Percentiles rank a stretch among this genome's conserved stretches.
Evolutionary conservation across 805 yeast genomes (phyloP).

Genomic region (Henningerozyma blattae): DNA sequence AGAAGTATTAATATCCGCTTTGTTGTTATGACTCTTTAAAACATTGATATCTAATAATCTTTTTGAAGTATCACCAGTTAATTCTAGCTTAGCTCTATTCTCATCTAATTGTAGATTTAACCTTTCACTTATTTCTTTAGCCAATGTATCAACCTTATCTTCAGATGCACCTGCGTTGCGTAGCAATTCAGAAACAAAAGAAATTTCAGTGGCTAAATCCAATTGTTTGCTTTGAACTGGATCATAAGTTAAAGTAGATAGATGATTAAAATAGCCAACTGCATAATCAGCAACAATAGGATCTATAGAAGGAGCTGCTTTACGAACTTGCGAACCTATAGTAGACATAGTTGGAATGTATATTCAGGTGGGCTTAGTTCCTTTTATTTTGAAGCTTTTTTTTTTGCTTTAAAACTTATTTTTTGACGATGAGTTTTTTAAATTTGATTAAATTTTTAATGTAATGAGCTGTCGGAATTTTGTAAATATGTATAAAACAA

Average conservation of each 20-base stretch:
- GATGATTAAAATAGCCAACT: conserved; percentile 77
- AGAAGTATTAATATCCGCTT: conserved; percentile 64
- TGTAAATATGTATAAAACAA: too few relatives aligned
- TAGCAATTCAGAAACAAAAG: conserved; percentile 53
- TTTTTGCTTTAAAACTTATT: neutral
- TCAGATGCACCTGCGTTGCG: conserved; percentile 73
- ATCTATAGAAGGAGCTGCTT: conserved; percentile 78
- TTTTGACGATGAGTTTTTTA: neutral
- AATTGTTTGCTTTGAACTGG: conserved; percentile 68
- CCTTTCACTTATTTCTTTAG: conserved; percentile 33
- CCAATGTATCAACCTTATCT: conserved; percentile 40
- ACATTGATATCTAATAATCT: conserved; percentile 72
- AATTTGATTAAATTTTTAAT: neutral
- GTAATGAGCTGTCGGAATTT: neutral
- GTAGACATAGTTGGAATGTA: too few relatives aligned
- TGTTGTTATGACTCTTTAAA: conserved; percentile 45
- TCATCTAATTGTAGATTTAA: conserved; percentile 44
- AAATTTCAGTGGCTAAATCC: conserved; percentile 54
- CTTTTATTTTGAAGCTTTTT: neutral
- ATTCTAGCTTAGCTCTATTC: conserved; percentile 59
- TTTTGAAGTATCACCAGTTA: conserved; percentile 81
- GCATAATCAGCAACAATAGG: conserved; percentile 81
- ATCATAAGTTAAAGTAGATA: conserved; percentile 68
- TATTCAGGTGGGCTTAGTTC: neutral
- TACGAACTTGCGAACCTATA: conserved; percentile 52